phyloP scores from a whole-genome alignment of 495 filamentous ascomycete species.

The Aspergillus nidulans region DNA sequence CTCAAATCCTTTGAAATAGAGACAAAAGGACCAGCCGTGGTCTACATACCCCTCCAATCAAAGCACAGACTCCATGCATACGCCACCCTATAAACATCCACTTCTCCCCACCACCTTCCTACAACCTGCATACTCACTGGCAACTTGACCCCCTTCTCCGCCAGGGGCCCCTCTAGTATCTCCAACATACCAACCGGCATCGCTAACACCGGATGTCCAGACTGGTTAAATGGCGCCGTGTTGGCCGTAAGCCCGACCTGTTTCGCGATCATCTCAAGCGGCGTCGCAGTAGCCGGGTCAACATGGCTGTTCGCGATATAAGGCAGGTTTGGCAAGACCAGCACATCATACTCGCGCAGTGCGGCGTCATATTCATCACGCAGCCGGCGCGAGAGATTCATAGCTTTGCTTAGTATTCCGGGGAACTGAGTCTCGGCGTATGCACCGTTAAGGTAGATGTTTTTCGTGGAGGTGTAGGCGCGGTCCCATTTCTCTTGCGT shows the following conservation, averaged over 20 bases:
- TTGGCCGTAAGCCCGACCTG: conserved; percentile 2
- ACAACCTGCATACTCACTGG: conserved; percentile 50
- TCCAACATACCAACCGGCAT: conserved; percentile 8
- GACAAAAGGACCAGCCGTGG: too few relatives aligned
- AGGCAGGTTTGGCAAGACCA: conserved; percentile 2
- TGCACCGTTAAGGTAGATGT: conserved; percentile 4
- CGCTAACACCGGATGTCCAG: conserved; percentile 6
- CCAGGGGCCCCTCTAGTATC: background rate
- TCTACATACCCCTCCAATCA: background rate
- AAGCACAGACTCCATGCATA: conserved; percentile 31
- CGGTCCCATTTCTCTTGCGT: background rate
- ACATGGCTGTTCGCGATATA: background rate
- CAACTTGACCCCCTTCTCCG: conserved; percentile 29
- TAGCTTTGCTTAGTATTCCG: conserved; percentile 17
- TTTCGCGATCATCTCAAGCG: background rate
- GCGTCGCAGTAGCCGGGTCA: background rate
- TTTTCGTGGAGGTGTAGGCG: background rate
- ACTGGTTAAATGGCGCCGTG: conserved; percentile 1
- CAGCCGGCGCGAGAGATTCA: conserved; percentile 27
- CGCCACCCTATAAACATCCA: conserved; percentile 40
- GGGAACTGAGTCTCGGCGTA: background rate
- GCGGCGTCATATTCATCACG: conserved; percentile 32
- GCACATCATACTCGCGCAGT: background rate
- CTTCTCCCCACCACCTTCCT: conserved; percentile 40
- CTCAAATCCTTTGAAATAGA: too few relatives aligned